Conservation (phyloP, 2,329 filamentous ascomycete species). For the Penicillium psychrosexuale region DNA sequence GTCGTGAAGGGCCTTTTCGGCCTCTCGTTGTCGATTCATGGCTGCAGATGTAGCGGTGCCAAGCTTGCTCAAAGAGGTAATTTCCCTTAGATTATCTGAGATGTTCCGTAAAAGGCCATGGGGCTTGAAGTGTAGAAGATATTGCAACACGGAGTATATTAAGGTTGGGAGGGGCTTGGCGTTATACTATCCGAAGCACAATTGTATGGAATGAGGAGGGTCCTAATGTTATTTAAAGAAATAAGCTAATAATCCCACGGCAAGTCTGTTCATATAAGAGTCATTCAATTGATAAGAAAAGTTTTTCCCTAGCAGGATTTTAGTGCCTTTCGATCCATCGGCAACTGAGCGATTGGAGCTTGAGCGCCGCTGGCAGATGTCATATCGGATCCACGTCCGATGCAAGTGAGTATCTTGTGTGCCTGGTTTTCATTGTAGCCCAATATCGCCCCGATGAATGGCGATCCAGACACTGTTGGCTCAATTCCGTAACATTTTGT, state of each 20-base stretch:
- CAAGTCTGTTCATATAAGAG: constrained; percentile 4
- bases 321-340: constrained; percentile 16
- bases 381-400: constrained; percentile 21
- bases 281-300: constrained; percentile 4
- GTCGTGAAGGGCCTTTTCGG: constrained; percentile 51
- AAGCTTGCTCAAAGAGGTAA: background rate
- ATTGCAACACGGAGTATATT: background rate
- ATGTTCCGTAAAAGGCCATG: background rate
- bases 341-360: constrained; percentile 20
- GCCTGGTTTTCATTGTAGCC: constrained; percentile 6
- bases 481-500: constrained; percentile 16
- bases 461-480: constrained; percentile 10
- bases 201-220: background rate
- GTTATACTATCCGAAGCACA: background rate
- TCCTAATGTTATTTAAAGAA: background rate
- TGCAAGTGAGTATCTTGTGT: background rate
- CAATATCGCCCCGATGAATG: constrained; percentile 11
- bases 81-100: background rate
- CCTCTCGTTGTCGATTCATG: constrained; percentile 37
- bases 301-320: constrained; percentile 4
- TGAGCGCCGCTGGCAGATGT: constrained; percentile 11
- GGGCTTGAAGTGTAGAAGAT: background rate
- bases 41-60: background rate
- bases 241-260: background rate
- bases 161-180: constrained; percentile 6